These are phyloP conservation scores for Colletotrichum godetiae DNA, from an alignment of 2,329 filamentous ascomycete genomes.

Conservation along the genomic window DNA sequence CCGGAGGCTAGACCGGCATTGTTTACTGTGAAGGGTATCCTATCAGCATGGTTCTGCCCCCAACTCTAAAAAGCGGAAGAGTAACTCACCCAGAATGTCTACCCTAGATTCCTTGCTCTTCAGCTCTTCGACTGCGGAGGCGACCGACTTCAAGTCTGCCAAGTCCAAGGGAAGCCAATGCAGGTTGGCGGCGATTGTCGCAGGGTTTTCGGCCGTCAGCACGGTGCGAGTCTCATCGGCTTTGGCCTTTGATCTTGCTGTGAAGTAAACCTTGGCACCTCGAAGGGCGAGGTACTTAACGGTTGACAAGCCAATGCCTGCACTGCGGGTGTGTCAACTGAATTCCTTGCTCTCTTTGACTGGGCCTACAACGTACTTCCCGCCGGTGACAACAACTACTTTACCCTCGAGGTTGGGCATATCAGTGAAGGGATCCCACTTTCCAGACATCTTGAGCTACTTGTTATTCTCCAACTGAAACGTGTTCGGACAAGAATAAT, in stretches of 20 bases:
- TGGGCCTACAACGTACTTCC: conserved; percentile 36
- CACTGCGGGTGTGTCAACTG: conserved; percentile 20
- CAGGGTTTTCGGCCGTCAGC: conserved; percentile 24
- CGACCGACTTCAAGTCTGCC: conserved; percentile 36
- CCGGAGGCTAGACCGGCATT: conserved; percentile 36
- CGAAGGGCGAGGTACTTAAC: conserved; percentile 40
- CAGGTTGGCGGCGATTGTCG: conserved; percentile 22
- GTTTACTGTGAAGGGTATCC: conserved; percentile 37
- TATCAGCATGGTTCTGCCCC: neutral
- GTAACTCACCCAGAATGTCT: conserved; percentile 41
- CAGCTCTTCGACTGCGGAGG: conserved; percentile 37
- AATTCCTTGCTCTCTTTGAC: neutral
- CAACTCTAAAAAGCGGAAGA: too few relatives aligned
- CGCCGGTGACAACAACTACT: conserved; percentile 42
- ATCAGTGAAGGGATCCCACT: conserved; percentile 34
- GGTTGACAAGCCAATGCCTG: conserved; percentile 40
- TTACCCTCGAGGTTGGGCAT: conserved; percentile 40
- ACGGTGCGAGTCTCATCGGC: conserved; percentile 25
- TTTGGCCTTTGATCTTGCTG: conserved; percentile 38
- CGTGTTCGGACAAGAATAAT: too few relatives aligned
- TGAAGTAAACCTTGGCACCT: conserved; percentile 43
- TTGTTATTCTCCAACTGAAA: neutral
- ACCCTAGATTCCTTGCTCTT: conserved; percentile 38
- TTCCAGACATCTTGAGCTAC: neutral
- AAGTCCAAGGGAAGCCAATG: conserved; percentile 41